Conservation (phyloP, 2,329 filamentous ascomycete species). For the Cytospora piceae region DNA sequence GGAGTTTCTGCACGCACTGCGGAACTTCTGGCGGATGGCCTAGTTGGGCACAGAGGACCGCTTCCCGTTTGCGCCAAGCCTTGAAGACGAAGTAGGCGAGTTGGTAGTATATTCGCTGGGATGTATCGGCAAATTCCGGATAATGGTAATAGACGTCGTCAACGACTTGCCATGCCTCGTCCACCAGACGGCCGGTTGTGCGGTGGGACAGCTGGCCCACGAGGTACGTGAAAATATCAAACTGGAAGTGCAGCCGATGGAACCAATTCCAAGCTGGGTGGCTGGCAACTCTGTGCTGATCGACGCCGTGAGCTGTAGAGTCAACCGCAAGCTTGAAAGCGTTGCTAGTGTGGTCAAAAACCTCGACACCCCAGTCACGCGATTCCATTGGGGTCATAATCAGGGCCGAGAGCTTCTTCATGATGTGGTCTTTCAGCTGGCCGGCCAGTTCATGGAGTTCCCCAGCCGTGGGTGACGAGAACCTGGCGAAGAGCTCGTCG, state of each 20-base stretch:
- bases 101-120: constrained; percentile 47
- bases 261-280: constrained; percentile 60
- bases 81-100: constrained; percentile 54
- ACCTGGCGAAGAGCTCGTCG: constrained; percentile 51
- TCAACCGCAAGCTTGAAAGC: constrained; percentile 59
- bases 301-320: constrained; percentile 51
- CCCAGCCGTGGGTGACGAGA: constrained; percentile 56
- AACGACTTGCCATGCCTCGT: constrained; percentile 56
- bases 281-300: constrained; percentile 47
- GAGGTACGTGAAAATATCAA: constrained; percentile 60
- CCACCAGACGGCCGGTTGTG: constrained; percentile 53
- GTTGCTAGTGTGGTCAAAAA: constrained; percentile 54
- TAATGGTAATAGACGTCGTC: constrained; percentile 53
- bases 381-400: constrained; percentile 51
- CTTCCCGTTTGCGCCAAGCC: constrained; percentile 57
- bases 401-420: constrained; percentile 54
- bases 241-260: constrained; percentile 57
- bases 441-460: constrained; percentile 56
- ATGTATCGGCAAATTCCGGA: constrained; percentile 54
- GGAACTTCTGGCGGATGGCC: constrained; percentile 49
- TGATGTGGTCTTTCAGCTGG: constrained; percentile 51
- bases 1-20: constrained; percentile 50
- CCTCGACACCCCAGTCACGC: constrained; percentile 54
- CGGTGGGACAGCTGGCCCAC: constrained; percentile 57
- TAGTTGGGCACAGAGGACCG: constrained; percentile 38